These are phyloP conservation scores for Thelonectria blattea DNA, from an alignment of 2,329 filamentous ascomycete genomes.

Conservation along the genomic window DNA sequence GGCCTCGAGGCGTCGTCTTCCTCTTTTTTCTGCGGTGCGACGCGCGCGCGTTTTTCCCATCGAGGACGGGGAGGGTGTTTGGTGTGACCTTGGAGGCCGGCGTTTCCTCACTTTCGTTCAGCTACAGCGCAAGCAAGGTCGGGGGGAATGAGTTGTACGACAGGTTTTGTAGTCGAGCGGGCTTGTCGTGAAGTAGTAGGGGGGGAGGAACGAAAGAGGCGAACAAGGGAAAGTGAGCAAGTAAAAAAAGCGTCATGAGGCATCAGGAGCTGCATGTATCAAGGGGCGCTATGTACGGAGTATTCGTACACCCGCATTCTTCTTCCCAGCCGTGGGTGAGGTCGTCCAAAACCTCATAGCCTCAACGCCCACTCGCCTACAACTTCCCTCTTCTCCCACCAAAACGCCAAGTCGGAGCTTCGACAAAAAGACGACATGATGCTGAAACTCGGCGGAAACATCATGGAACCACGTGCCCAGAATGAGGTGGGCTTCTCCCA, in stretches of 20 bases:
- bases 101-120: no score
- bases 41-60: conserved; percentile 11
- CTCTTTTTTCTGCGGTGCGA: conserved; percentile 24
- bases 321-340: no score
- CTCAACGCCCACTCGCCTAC: no score
- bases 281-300: neutral
- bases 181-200: no score
- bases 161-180: neutral
- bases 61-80: neutral
- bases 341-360: no score
- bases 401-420: neutral
- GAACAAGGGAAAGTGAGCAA: no score
- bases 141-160: neutral
- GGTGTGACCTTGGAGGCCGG: neutral
- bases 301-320: no score
- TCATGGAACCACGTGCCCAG: neutral
- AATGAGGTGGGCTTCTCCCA: neutral
- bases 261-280: neutral
- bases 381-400: neutral
- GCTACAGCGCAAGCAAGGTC: neutral
- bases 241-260: neutral
- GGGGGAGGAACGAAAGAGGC: neutral
- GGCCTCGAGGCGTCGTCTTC: conserved; percentile 7
- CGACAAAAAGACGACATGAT: neutral
- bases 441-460: neutral